phyloP scores from a whole-genome alignment of 768 basidiomycete genomes.

The Tricholoma sp. region DNA sequence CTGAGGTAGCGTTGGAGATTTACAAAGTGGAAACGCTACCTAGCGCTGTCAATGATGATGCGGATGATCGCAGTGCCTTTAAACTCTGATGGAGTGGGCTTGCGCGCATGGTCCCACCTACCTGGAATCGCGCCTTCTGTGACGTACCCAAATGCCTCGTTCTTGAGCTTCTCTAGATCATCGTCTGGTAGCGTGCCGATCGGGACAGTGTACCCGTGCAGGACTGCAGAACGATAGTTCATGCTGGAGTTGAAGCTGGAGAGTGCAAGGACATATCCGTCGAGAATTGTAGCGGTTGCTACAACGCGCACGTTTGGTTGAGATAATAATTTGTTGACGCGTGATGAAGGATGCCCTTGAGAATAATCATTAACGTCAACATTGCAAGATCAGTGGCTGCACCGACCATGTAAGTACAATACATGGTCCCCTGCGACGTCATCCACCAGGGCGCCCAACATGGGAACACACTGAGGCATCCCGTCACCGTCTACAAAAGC shows the following conservation, averaged over 20 bases:
- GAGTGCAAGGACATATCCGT: neutral
- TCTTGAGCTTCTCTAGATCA: neutral
- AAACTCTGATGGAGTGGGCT: neutral
- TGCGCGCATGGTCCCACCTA: neutral
- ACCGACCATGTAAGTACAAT: neutral
- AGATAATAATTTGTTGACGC: neutral
- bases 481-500: neutral
- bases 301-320: neutral
- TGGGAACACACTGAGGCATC: neutral
- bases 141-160: neutral
- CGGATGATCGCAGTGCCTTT: neutral
- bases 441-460: neutral
- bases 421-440: neutral
- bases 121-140: neutral
- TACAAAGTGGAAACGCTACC: neutral
- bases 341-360: neutral
- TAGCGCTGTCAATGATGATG: neutral
- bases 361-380: neutral
- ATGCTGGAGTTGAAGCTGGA: neutral
- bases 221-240: neutral
- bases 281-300: neutral
- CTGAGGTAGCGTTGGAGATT: neutral
- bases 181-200: neutral
- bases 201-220: neutral
- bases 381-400: neutral